These are phyloP conservation scores for Hyphodiscus hymeniophilus DNA, from an alignment of 495 filamentous ascomycete species.

Conservation along the genomic window DNA sequence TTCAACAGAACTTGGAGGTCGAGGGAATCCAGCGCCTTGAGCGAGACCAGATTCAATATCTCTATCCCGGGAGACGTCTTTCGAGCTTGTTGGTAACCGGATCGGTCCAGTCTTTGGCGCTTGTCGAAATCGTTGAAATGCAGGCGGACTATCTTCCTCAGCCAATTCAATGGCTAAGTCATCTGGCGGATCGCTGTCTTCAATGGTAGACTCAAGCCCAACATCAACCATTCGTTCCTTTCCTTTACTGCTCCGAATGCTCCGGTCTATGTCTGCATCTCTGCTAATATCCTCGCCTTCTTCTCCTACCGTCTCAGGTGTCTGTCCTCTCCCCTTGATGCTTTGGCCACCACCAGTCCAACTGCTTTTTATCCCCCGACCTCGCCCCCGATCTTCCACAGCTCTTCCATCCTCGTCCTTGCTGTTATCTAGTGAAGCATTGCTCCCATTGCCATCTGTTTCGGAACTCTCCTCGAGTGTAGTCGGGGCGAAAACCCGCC, in stretches of 20 bases:
- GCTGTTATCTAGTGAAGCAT: conserved; percentile 46
- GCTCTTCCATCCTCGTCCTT: conserved; percentile 26
- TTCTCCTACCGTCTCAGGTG: conserved; percentile 30
- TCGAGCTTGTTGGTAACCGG: conserved; percentile 18
- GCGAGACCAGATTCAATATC: conserved; percentile 10
- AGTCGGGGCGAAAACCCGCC: conserved; percentile 77
- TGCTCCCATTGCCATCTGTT: conserved; percentile 58
- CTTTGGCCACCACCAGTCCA: conserved; percentile 47
- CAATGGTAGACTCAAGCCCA: conserved; percentile 60
- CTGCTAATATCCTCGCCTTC: conserved; percentile 32
- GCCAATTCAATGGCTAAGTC: conserved; percentile 48
- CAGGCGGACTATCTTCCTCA: conserved; percentile 65
- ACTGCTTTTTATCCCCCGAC: conserved; percentile 49
- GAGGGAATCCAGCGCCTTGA: conserved; percentile 2
- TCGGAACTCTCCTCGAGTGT: conserved; percentile 74
- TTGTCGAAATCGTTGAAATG: conserved; percentile 75
- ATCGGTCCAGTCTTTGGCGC: conserved; percentile 29
- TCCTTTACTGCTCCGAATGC: conserved; percentile 40
- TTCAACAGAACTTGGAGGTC: conserved; percentile 18
- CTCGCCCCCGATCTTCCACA: conserved; percentile 39
- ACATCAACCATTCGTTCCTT: conserved; percentile 79
- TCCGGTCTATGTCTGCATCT: conserved; percentile 40
- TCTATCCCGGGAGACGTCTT: conserved; percentile 4
- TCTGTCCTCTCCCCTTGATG: conserved; percentile 22
- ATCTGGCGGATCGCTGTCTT: conserved; percentile 50